Conservation (phyloP, 2,329 filamentous ascomycete genomes). For the Zymoseptoria brevis region DNA sequence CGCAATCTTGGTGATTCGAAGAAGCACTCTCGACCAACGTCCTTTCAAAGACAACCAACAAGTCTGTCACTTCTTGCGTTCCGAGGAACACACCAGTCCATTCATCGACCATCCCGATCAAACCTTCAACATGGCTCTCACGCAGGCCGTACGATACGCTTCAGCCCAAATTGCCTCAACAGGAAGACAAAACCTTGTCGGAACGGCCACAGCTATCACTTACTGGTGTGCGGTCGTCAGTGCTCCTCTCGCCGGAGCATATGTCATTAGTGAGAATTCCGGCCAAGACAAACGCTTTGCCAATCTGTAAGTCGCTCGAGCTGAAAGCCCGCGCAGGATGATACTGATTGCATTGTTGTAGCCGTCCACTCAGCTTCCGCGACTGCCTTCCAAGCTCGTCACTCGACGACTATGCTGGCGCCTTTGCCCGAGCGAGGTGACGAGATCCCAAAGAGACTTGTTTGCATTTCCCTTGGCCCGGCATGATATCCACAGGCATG, state of each 20-base stretch:
- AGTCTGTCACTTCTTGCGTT: neutral
- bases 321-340: neutral
- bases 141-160: slow-evolving; percentile 23
- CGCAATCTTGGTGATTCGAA: neutral
- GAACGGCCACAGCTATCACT: slow-evolving; percentile 21
- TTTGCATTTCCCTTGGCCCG: neutral
- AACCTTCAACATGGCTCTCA: slow-evolving; percentile 45
- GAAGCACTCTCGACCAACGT: neutral
- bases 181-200: slow-evolving; percentile 20
- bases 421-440: slow-evolving; percentile 2
- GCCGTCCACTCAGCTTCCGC: slow-evolving; percentile 30
- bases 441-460: neutral
- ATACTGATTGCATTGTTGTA: slow-evolving; percentile 7
- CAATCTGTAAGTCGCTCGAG: slow-evolving; percentile 22
- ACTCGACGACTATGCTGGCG: slow-evolving; percentile 29
- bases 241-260: slow-evolving; percentile 29
- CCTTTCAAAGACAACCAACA: neutral
- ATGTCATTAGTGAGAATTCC: slow-evolving; percentile 26
- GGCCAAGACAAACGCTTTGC: slow-evolving; percentile 26
- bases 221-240: slow-evolving; percentile 31
- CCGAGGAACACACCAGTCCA: neutral
- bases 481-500: neutral
- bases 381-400: slow-evolving; percentile 29
- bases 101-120: slow-evolving; percentile 23
- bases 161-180: slow-evolving; percentile 17